phyloP scores from a whole-genome alignment of 805 yeast species.

The Phaffomyces thermotolerans region DNA sequence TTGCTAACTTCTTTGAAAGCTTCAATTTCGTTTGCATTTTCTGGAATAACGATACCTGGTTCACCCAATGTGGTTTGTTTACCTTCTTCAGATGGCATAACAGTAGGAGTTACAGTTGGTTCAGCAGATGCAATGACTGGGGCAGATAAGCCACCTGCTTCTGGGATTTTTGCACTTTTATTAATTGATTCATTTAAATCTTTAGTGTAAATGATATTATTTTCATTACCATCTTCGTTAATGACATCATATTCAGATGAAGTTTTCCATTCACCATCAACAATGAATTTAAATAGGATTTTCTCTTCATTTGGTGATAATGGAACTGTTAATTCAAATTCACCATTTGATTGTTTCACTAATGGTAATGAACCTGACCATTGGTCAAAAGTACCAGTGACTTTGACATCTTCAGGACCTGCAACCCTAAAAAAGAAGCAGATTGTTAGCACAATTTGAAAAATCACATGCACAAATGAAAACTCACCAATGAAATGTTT shows the following conservation, averaged over 20 bases:
- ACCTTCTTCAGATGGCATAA: constrained; percentile 36
- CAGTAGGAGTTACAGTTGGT: constrained; percentile 19
- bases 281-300: constrained; percentile 50
- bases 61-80: constrained; percentile 45
- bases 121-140: too few relatives aligned
- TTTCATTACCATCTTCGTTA: constrained; percentile 31
- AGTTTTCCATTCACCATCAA: constrained; percentile 59
- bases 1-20: constrained; percentile 54
- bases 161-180: constrained; percentile 30
- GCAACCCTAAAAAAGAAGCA: constrained; percentile 29
- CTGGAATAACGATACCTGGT: constrained; percentile 63
- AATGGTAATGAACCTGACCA: constrained; percentile 58
- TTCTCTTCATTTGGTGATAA: constrained; percentile 32
- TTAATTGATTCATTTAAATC: constrained; percentile 15
- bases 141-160: constrained; percentile 35
- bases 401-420: constrained; percentile 51
- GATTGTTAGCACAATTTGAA: constrained; percentile 43
- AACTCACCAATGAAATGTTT: constrained; percentile 7
- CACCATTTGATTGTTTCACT: constrained; percentile 53
- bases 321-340: constrained; percentile 55
- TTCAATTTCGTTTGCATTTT: constrained; percentile 52
- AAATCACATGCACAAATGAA: too few relatives aligned
- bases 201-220: constrained; percentile 28
- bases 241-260: constrained; percentile 34
- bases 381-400: constrained; percentile 65